phyloP scores from a whole-genome alignment of 768 basidiomycete species.

The Tylopilus vinaceipallidus region DNA sequence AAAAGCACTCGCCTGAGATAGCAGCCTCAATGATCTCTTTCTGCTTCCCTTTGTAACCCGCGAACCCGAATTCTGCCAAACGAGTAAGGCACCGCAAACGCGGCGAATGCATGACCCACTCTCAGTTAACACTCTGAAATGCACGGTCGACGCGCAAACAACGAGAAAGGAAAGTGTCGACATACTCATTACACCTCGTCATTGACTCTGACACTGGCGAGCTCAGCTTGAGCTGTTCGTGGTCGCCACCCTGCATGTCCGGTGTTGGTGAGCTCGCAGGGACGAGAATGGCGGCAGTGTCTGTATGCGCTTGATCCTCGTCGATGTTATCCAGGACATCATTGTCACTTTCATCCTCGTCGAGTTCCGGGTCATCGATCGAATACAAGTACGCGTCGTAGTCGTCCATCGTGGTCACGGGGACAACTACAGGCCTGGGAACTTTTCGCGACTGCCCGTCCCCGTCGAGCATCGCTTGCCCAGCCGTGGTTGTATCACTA shows the following conservation, averaged over 20 bases:
- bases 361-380: conserved; percentile 16
- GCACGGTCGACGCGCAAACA: not conserved
- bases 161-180: not conserved
- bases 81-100: not conserved
- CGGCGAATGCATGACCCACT: conserved; percentile 7
- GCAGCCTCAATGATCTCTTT: conserved; percentile 73
- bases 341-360: conserved; percentile 17
- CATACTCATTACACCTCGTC: conserved; percentile 17
- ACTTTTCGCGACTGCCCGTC: too few species aligned
- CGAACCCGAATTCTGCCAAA: conserved; percentile 65
- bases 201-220: not conserved
- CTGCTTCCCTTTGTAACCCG: conserved; percentile 73
- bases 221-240: not conserved
- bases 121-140: conserved; percentile 23
- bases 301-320: conserved; percentile 12
- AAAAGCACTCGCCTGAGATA: conserved; percentile 44
- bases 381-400: conserved; percentile 25
- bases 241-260: not conserved
- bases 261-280: conserved; percentile 14
- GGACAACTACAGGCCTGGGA: not conserved
- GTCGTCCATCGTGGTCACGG: conserved; percentile 20
- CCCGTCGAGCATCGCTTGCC: too few species aligned
- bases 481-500: too few species aligned
- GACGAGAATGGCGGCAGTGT: conserved; percentile 14
- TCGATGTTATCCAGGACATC: conserved; percentile 25